Evolutionary conservation across 257 asterid genomes (phyloP).

Genomic region (Rubia yunnanensis): DNA sequence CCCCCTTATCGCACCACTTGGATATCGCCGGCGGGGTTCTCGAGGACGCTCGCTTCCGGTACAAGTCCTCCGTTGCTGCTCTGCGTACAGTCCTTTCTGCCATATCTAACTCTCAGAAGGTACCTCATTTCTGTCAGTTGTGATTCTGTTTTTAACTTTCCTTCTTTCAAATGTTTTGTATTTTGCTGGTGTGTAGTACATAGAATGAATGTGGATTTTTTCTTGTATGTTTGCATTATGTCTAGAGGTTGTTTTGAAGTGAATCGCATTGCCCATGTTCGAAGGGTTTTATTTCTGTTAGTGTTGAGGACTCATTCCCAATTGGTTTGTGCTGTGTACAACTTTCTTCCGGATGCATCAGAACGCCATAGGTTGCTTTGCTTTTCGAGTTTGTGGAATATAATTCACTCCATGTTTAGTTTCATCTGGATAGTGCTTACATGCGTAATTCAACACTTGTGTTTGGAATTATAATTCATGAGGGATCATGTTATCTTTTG

Average conservation of each 20-base stretch:
- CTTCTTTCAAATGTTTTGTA: neutral
- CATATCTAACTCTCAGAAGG: constrained; percentile 60
- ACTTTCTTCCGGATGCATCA: constrained; percentile 26
- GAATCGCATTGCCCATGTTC: neutral
- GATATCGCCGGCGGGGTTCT: constrained; percentile 86
- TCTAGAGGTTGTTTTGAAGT: neutral
- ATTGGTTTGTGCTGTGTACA: neutral
- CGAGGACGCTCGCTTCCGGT: constrained; percentile 70
- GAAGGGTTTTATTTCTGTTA: neutral
- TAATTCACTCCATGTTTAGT: neutral
- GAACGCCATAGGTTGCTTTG: constrained; percentile 36
- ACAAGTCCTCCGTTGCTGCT: constrained; percentile 60
- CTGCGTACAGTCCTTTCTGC: constrained; percentile 61
- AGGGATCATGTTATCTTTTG: neutral
- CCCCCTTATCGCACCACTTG: constrained; percentile 41
- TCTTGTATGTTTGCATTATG: neutral
- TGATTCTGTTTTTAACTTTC: too few relatives aligned
- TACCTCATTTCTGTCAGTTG: constrained; percentile 1
- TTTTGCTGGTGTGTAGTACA: neutral
- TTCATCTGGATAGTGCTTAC: neutral
- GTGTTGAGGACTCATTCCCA: neutral
- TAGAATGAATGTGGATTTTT: too few relatives aligned
- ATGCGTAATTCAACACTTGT: neutral
- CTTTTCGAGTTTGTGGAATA: neutral
- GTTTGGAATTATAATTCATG: neutral